Base-by-base conservation (phyloP, 495 filamentous ascomycete species). In the Aspergillus saccharolyticus region DNA sequence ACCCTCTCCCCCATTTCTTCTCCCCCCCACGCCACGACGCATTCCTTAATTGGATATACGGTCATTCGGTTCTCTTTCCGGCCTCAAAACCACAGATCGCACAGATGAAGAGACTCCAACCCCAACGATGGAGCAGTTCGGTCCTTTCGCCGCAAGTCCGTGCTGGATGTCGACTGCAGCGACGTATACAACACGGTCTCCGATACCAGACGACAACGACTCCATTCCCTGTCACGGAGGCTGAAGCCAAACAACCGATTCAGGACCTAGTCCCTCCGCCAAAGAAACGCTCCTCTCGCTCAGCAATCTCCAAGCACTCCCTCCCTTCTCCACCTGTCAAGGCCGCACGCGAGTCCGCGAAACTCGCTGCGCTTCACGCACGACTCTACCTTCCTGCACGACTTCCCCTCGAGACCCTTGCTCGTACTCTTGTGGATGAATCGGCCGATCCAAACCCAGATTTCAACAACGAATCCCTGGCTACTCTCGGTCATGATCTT, bases 361-460 rank as follows among this genome's bases (percentile, higher is more conserved):
- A 96, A 77, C 89, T 98, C 66, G 85, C 92, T 60, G 91, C 94
- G 55, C 85, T 98, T 30, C 92, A 96, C 73, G 88, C 91, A 66
- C 91, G 94, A 66, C 86, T 98, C 48, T 84, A 84, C 52, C 85
- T 98, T 57, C 85, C 92, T 28, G 78, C 82, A 33, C 86, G 85
- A 70, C 79, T 97, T 61, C 95, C 94, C 8, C 74, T 96, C 30
- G 80, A 96, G 70, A 90, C 88, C 1, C 85, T 98, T 52, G 91
- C 90, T 54, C 85, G 94, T 42, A 83, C 89, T 49, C 83, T 98
- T 50, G 83, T 97, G 64, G 88, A 97, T 73, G 74, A 80, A 28
- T 88, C 91, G 17, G 91, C 93, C 18, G 91, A 97, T 68, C 66
- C 78, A 0, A 79, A 91, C 71, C 74, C 82, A 7, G 72, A 73